Evolutionary conservation across 495 filamentous ascomycete genomes (phyloP).

Genomic region (Podospora bellae-mahoneyi): DNA sequence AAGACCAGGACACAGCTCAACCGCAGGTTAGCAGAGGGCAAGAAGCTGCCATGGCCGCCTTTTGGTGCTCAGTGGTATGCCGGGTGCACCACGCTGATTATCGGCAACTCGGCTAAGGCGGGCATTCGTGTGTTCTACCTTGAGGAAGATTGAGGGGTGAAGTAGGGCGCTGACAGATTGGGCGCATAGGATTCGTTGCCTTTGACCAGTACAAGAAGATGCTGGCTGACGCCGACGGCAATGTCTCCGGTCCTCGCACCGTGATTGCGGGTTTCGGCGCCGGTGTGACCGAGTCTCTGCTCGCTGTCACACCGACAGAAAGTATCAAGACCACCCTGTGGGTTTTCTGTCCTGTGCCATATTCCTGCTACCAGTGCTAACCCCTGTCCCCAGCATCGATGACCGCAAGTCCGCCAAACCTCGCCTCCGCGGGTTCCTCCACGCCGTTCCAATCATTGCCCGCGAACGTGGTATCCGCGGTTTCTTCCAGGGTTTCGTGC

Average conservation of each 20-base stretch:
- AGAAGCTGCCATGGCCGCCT: constrained; percentile 93
- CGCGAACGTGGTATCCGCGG: constrained; percentile 83
- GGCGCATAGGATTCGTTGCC: constrained; percentile 74
- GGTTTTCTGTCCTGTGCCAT: constrained; percentile 16
- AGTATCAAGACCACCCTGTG: constrained; percentile 94
- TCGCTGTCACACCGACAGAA: constrained; percentile 96
- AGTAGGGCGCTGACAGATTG: constrained; percentile 1
- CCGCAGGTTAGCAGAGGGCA: constrained; percentile 67
- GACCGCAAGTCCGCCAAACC: constrained; percentile 86
- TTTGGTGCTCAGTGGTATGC: constrained; percentile 97
- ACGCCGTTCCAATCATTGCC: constrained; percentile 81
- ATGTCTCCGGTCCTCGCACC: constrained; percentile 83
- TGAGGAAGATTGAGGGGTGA: neutral
- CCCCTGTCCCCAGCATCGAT: constrained; percentile 63
- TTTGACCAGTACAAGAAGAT: constrained; percentile 89
- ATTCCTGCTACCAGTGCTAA: neutral
- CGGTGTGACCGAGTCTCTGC: constrained; percentile 85
- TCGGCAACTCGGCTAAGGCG: constrained; percentile 94
- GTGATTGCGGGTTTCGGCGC: constrained; percentile 94
- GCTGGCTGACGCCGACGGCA: constrained; percentile 79
- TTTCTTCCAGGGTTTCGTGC: constrained; percentile 95
- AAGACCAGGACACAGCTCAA: constrained; percentile 96
- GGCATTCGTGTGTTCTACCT: constrained; percentile 70
- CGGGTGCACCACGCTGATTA: constrained; percentile 93
- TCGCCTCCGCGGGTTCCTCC: constrained; percentile 86